These are phyloP conservation scores for Triticum dicoccoides DNA, from an alignment of 176 grass and related monocot genomes.

Conservation along the genomic window DNA sequence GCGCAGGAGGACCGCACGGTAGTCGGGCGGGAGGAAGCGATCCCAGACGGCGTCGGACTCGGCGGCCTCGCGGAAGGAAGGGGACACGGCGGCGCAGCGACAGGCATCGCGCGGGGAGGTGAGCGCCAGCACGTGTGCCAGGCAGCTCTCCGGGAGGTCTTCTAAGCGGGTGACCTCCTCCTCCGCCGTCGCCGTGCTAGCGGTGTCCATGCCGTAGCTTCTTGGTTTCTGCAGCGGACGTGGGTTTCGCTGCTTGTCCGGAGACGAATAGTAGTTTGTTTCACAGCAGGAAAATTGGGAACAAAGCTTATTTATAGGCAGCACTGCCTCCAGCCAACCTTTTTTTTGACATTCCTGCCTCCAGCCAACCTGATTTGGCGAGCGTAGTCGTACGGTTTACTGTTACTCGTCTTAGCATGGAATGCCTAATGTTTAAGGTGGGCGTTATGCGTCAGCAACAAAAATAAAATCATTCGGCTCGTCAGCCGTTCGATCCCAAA, in stretches of 20 bases:
- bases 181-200: neutral
- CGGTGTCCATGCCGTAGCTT: neutral
- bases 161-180: conserved; percentile 6
- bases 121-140: conserved; percentile 39
- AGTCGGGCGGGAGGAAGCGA: conserved; percentile 34
- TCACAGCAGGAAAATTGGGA: neutral
- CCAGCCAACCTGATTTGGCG: neutral
- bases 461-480: too few relatives aligned
- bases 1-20: neutral
- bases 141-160: conserved; percentile 34
- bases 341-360: neutral
- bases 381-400: neutral
- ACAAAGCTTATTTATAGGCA: neutral
- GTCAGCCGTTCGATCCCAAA: too few relatives aligned
- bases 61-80: conserved; percentile 36
- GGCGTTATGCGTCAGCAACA: too few relatives aligned
- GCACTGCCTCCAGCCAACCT: neutral
- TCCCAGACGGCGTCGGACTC: conserved; percentile 40
- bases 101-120: conserved; percentile 42
- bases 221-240: neutral
- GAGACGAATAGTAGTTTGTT: neutral
- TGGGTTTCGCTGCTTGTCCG: neutral
- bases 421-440: too few relatives aligned
- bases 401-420: too few relatives aligned
- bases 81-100: conserved; percentile 33